Conservation (phyloP, 2,329 filamentous ascomycete genomes). For the Chrysosporium keratinophilum region DNA sequence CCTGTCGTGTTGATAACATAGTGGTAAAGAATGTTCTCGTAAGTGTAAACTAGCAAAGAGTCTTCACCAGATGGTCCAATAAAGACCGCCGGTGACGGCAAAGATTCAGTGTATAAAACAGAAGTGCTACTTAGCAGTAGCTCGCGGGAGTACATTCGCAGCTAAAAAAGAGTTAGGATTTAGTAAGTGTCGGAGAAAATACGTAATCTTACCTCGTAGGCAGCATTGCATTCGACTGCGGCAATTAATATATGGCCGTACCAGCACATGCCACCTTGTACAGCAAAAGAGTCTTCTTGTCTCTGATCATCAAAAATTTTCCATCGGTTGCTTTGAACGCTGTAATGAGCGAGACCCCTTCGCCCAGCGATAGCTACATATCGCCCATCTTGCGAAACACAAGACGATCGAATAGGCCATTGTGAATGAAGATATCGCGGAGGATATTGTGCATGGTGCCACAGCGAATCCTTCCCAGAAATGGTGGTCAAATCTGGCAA, state of each 20-base stretch:
- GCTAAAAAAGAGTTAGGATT: constrained; percentile 30
- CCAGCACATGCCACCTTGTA: constrained; percentile 97
- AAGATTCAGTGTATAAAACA: constrained; percentile 62
- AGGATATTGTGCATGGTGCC: constrained; percentile 85
- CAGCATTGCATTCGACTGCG: constrained; percentile 74
- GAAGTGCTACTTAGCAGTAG: constrained; percentile 61
- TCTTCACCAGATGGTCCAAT: constrained; percentile 85
- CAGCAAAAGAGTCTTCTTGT: constrained; percentile 80
- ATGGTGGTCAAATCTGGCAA: constrained; percentile 82
- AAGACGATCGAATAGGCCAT: constrained; percentile 81
- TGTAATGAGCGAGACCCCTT: constrained; percentile 88
- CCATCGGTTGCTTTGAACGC: constrained; percentile 86
- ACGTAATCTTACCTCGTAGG: constrained; percentile 52
- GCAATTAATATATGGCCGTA: constrained; percentile 91
- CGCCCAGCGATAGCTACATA: constrained; percentile 95
- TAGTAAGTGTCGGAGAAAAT: background rate
- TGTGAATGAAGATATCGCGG: constrained; percentile 76
- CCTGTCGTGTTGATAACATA: constrained; percentile 71
- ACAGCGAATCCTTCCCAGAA: constrained; percentile 83
- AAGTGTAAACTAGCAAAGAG: constrained; percentile 90
- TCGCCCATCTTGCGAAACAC: constrained; percentile 81
- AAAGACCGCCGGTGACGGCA: constrained; percentile 79
- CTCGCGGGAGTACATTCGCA: constrained; percentile 90
- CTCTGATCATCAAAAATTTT: constrained; percentile 77
- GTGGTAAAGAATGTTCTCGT: constrained; percentile 91